phyloP scores from a whole-genome alignment of 2,329 filamentous ascomycete genomes.

The Endoconidiophora polonica region DNA sequence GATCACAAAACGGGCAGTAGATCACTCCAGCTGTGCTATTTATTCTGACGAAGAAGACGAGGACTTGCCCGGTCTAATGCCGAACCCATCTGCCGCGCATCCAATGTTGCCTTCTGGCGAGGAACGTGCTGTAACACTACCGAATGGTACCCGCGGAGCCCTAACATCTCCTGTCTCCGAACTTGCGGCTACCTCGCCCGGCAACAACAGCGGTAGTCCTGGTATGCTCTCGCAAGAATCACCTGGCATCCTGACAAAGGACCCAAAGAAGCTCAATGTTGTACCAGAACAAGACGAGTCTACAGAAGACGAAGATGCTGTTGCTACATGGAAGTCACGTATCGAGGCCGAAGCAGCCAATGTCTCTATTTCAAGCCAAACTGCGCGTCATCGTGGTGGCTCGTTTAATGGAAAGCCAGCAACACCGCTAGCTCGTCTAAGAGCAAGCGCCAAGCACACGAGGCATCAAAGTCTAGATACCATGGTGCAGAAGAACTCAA shows the following conservation, averaged over 20 bases:
- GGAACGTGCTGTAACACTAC: neutral
- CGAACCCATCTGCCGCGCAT: constrained; percentile 3
- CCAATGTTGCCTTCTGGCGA: neutral
- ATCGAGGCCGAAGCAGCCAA: neutral
- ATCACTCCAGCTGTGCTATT: too few species aligned
- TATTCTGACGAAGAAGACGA: neutral
- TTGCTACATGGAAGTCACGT: too few species aligned
- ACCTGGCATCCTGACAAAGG: constrained; percentile 4
- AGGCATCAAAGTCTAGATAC: constrained; percentile 9
- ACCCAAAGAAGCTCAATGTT: constrained; percentile 9
- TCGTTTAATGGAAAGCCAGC: constrained; percentile 4
- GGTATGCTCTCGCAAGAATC: constrained; percentile 2
- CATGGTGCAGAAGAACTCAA: neutral
- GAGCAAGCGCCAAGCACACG: neutral
- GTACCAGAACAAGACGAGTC: constrained; percentile 12
- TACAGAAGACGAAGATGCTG: constrained; percentile 3
- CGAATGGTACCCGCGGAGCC: neutral
- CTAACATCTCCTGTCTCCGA: neutral
- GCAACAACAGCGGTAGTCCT: neutral
- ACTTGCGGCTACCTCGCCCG: neutral
- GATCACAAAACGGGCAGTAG: neutral
- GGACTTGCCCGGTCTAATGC: constrained; percentile 9
- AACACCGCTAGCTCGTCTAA: neutral
- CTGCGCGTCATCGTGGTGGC: neutral
- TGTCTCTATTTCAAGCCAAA: neutral